phyloP scores from a whole-genome alignment of 352 stramenopile species.

The Globisporangium nodosum region DNA sequence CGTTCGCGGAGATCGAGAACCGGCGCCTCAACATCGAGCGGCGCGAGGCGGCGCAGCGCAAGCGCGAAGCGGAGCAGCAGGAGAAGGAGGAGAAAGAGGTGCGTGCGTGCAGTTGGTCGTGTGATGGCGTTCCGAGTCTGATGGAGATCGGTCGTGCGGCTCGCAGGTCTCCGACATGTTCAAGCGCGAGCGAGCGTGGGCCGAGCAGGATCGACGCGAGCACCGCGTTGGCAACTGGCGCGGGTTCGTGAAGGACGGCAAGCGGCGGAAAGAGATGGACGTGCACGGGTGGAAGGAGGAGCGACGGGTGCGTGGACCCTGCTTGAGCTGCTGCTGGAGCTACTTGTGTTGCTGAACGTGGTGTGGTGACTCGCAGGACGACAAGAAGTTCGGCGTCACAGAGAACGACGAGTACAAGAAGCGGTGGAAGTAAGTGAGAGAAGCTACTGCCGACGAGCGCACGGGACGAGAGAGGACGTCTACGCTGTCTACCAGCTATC shows the following conservation, averaged over 20 bases:
- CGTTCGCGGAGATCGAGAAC: conserved; percentile 84
- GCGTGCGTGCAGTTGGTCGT: not conserved
- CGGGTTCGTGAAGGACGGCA: conserved; percentile 70
- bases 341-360: not conserved
- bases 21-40: conserved; percentile 69
- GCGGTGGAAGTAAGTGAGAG: conserved; percentile 59
- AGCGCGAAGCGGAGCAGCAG: conserved; percentile 64
- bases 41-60: conserved; percentile 57
- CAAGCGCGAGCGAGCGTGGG: conserved; percentile 74
- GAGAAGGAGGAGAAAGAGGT: conserved; percentile 73
- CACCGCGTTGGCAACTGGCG: conserved; percentile 78
- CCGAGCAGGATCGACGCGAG: conserved; percentile 69
- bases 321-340: not conserved
- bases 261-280: conserved; percentile 58
- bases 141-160: not conserved
- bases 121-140: not conserved
- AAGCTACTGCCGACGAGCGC: not conserved
- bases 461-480: not conserved
- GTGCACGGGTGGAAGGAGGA: conserved; percentile 60
- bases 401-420: conserved; percentile 79
- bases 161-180: conserved; percentile 38
- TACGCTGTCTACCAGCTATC: not conserved
- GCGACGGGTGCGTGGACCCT: conserved; percentile 30
- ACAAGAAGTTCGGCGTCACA: conserved; percentile 54
- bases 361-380: conserved; percentile 18